Percentiles rank a stretch among this genome's conserved stretches.
phyloP scores from a whole-genome alignment of 2,329 filamentous ascomycete species.

The Zymoseptoria pseudotritici region DNA sequence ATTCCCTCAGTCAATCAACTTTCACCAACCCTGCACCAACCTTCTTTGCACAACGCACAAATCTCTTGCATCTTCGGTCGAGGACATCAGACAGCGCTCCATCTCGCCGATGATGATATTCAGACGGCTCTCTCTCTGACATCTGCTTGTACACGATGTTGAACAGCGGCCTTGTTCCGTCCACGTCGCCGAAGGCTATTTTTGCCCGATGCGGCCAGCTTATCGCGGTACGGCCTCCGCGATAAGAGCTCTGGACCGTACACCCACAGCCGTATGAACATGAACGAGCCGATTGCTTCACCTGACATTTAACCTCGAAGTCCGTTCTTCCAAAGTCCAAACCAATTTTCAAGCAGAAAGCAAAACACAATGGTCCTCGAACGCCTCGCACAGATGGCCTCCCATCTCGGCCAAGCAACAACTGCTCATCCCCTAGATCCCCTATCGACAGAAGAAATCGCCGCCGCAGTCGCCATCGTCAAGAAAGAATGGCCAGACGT shows the following conservation, averaged over 20 bases:
- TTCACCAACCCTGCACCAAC: not conserved
- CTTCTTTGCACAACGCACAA: not conserved
- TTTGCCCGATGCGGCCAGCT: not conserved
- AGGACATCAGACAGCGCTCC: not conserved
- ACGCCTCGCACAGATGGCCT: constrained; percentile 40
- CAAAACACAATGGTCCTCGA: constrained; percentile 24
- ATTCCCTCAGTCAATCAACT: not conserved
- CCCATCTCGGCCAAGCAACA: constrained; percentile 50
- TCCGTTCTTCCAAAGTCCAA: not conserved
- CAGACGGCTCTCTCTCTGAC: too few species aligned
- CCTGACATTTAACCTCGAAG: not conserved
- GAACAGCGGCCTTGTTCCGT: not conserved
- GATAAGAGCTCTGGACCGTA: not conserved
- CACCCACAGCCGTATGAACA: not conserved
- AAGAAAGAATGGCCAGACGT: constrained; percentile 63
- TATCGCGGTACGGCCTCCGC: not conserved
- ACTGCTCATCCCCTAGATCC: constrained; percentile 71
- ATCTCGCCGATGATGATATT: not conserved
- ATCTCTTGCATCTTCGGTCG: not conserved
- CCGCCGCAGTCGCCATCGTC: constrained; percentile 59
- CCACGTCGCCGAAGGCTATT: not conserved
- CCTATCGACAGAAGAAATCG: constrained; percentile 65
- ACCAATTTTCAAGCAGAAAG: not conserved
- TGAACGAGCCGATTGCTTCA: not conserved
- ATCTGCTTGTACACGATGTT: too few species aligned